Evolutionary conservation across 78 protist genomes (phyloP), one percentile per base, ranked within the genome.

Genomic region (Anaeramoeba flamelloides): DNA sequence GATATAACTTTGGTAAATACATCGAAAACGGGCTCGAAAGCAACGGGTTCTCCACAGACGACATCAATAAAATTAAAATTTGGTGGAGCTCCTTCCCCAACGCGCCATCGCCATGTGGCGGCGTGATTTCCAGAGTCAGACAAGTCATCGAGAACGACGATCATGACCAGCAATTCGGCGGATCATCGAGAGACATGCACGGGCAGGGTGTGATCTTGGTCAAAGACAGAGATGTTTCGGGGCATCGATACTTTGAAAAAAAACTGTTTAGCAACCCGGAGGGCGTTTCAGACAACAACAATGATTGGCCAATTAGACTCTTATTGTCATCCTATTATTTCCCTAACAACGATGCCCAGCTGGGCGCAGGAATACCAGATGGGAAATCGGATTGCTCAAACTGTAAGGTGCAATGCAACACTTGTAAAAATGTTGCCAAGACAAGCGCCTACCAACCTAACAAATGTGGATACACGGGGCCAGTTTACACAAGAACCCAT

Each of bases 51-150:
- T 40, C 53, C 36, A 39, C 37, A 12, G 82, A 78, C 2, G 92
- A 89, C 36, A 31, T 87, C 41, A 75, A 81, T 38, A 79, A 87
- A 74, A 78, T 89, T 64, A 89, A 87, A 65, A 85, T 89, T n/a
- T 89, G 90, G 91, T 1, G 77, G 38, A 8, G 83, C 17, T 86
- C 83, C 40, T 90, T 85, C 37, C 92, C 90, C 39, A 84, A 81
- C 2, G 89, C 76, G 31, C 77, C 89, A 1, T 34, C 22, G 17
- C 0, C 0, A 77, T 83, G 74, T 41, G 31, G 77, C 77, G 2
- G 79, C 8, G 40, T 0, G 30, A 0, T 79, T 34, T 1, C 78
- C 40, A 75, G 0, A 36, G 0, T 2, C 32, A 80, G 88, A 40
- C 1, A 0, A 1, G 86, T 74, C 40, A 76, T 86, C 31, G 86